Percentiles rank a stretch among this genome's conserved stretches.
Evolutionary conservation across 305 asterid genomes (phyloP).

Genomic region (Euphrasia arctica): DNA sequence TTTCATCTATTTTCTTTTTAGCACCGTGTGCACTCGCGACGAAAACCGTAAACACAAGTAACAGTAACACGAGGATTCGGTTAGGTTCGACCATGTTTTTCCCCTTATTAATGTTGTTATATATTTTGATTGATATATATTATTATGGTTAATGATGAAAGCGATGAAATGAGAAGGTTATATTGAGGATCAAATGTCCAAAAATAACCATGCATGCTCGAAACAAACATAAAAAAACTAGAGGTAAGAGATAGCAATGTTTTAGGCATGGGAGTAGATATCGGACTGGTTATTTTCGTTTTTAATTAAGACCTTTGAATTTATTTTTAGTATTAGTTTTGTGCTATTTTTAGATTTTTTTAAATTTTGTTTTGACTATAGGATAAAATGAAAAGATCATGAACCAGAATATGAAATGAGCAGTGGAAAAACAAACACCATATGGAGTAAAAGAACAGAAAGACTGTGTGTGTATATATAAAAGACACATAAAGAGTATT

Average conservation of each 20-base stretch:
- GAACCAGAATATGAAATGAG: too few relatives aligned
- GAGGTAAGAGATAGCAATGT: neutral
- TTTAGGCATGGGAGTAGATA: slow-evolving; percentile 26
- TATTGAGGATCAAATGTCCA: neutral
- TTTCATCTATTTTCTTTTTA: slow-evolving; percentile 5
- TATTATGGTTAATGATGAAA: neutral
- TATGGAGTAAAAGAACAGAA: too few relatives aligned
- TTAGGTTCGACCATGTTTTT: slow-evolving; percentile 12
- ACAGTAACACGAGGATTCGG: slow-evolving; percentile 7
- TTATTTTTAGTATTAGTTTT: neutral
- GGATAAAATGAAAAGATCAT: too few relatives aligned
- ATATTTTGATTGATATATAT: neutral
- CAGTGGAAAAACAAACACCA: too few relatives aligned
- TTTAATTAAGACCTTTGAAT: slow-evolving; percentile 18
- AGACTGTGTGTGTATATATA: too few relatives aligned
- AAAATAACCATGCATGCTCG: slow-evolving; percentile 12
- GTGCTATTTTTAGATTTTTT: too few relatives aligned
- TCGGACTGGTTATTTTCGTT: slow-evolving; percentile 10
- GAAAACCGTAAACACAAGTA: slow-evolving; percentile 23
- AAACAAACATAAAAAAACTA: slow-evolving; percentile 13
- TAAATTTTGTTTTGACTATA: too few relatives aligned
- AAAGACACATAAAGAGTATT: too few relatives aligned
- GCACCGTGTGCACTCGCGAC: slow-evolving; percentile 17
- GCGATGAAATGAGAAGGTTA: slow-evolving; percentile 9
- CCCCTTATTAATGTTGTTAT: neutral